Evolutionary conservation across 805 yeast genomes (phyloP).

Genomic region (Barnettozyma salicaria): DNA sequence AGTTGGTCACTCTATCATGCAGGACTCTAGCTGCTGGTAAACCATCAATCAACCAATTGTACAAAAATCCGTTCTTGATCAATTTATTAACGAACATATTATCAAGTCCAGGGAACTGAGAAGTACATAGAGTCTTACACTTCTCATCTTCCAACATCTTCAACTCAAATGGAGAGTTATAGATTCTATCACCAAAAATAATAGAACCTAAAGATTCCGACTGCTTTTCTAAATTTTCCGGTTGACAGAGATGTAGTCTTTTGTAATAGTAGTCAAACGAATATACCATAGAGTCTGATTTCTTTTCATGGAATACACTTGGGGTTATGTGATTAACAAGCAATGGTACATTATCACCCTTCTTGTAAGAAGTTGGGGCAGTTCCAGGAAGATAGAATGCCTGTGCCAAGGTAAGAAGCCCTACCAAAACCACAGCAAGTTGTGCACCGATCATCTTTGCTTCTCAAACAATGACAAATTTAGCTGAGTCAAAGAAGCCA

Average conservation of each 20-base stretch:
- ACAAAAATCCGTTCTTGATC: constrained; percentile 75
- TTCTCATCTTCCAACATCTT: constrained; percentile 66
- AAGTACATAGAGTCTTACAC: constrained; percentile 64
- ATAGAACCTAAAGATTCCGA: constrained; percentile 90
- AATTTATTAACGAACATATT: constrained; percentile 70
- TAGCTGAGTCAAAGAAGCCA: too few relatives aligned
- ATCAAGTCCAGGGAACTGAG: constrained; percentile 55
- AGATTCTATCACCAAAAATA: constrained; percentile 92
- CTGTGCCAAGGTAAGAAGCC: constrained; percentile 6
- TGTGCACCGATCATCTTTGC: neutral
- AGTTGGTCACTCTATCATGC: constrained; percentile 49
- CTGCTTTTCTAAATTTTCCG: constrained; percentile 50
- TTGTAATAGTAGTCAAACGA: constrained; percentile 82
- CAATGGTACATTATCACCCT: constrained; percentile 68
- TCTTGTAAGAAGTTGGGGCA: constrained; percentile 83
- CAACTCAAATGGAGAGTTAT: constrained; percentile 82
- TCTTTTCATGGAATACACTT: constrained; percentile 40
- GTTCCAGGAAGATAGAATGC: constrained; percentile 94
- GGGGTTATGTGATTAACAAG: constrained; percentile 91
- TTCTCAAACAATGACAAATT: too few relatives aligned
- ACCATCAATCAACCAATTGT: constrained; percentile 94
- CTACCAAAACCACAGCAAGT: neutral
- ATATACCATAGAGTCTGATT: constrained; percentile 50
- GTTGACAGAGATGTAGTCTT: constrained; percentile 78
- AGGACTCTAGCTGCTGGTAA: constrained; percentile 78